phyloP scores from a whole-genome alignment of 805 yeast genomes.

The Metschnikowia matae region DNA sequence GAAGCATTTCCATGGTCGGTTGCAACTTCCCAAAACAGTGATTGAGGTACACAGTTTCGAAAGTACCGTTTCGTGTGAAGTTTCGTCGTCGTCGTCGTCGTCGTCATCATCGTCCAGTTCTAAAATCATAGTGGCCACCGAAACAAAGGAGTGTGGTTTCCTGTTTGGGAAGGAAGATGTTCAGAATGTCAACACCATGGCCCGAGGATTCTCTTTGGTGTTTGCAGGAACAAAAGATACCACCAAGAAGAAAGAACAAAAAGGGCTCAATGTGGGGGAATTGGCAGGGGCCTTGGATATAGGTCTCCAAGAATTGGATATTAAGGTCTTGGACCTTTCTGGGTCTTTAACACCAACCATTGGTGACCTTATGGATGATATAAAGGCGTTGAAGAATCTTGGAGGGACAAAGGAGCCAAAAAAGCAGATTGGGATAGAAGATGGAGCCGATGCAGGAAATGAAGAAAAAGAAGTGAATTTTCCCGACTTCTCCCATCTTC shows the following conservation, averaged over 20 bases:
- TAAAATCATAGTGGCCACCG: neutral
- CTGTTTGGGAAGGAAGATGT: neutral
- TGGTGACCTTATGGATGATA: neutral
- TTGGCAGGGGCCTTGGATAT: slow-evolving; percentile 2
- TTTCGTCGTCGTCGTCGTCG: too few relatives aligned
- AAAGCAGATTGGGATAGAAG: too few relatives aligned
- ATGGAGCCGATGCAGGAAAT: too few relatives aligned
- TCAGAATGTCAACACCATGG: neutral
- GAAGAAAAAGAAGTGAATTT: neutral
- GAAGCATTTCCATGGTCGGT: slow-evolving; percentile 6
- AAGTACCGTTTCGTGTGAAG: neutral
- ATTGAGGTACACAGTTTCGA: slow-evolving; percentile 7
- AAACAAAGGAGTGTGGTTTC: neutral
- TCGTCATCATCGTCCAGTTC: neutral
- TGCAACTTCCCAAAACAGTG: slow-evolving; percentile 6
- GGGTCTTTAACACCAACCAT: slow-evolving; percentile 1
- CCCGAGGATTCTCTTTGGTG: neutral
- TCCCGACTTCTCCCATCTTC: neutral
- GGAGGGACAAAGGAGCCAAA: too few relatives aligned
- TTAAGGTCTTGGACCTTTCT: slow-evolving; percentile 8
- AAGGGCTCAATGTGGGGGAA: neutral
- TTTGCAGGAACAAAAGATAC: neutral
- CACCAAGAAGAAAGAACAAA: neutral
- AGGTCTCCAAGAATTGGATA: slow-evolving; percentile 2
- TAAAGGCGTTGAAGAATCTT: neutral